Evolutionary conservation across 768 basidiomycete species (phyloP), one percentile per base, ranked within the genome.

Genomic region (Lactifluus subvellereus): DNA sequence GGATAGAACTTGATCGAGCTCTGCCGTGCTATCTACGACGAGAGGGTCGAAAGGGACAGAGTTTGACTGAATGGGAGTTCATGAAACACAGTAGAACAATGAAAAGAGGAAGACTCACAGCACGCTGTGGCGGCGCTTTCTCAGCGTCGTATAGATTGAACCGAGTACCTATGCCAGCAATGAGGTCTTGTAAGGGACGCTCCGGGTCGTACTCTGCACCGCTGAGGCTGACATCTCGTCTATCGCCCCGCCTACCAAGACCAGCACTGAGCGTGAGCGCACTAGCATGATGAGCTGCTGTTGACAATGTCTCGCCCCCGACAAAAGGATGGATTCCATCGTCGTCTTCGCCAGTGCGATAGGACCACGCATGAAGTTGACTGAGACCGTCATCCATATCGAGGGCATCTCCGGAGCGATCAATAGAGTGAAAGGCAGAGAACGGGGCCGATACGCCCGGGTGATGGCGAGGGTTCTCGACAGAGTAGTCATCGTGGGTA

Each of bases 171-270:
- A 82, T 83, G 57, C 82, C 83, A 33, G 81, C 83, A 57, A 92
- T 82, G 72, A 93, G 88, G 30, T 83, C 82, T 64, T 87, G 80
- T 37, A 93, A 72, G 0, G 89, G 88, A 22, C 91, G 78, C 38
- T 94, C 91, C 4, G 91, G 91, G 71, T 94, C 91, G 65, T 89
- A 94, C 70, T 94, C 91, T 47, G 87, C 87, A 43, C 86, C 89
- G 72, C 86, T 89, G 56, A 88, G 70, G 68, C 84, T 80, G 18
- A 76, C 68, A 67, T 89, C 86, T 61, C 85, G 76, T 52, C 79
- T 77, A 20, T 72, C 74, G 5, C 80, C 76, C 3, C 84, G 78
- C 2, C 78, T 79, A 42, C 82, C 86, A 10, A 96, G 80, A 0
- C 94, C 94, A 4, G 92, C 91, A 57, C 82, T 89, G 18, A 97